These are phyloP conservation scores for Pythium apleroticum DNA, from an alignment of 352 stramenopile genomes.

Conservation along the genomic window DNA sequence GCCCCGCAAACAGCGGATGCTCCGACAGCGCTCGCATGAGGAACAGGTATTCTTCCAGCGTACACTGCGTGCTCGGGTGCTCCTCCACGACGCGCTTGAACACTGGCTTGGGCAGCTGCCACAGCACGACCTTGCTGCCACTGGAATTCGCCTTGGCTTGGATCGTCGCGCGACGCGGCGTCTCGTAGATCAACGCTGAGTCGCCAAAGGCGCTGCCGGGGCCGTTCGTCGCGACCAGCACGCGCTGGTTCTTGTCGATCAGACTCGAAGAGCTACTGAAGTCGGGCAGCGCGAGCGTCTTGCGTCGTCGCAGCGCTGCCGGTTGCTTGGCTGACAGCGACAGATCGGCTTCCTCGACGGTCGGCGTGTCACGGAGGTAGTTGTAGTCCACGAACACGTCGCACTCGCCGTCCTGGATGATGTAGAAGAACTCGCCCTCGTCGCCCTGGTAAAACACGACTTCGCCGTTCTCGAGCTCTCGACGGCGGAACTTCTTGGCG, in stretches of 20 bases:
- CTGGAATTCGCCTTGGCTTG: conserved; percentile 24
- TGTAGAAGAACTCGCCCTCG: conserved; percentile 77
- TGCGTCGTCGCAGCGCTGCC: conserved; percentile 51
- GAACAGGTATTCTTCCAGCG: conserved; percentile 76
- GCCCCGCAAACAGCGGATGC: conserved; percentile 71
- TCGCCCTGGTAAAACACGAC: conserved; percentile 86
- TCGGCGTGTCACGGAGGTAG: conserved; percentile 49
- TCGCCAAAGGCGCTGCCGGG: conserved; percentile 78
- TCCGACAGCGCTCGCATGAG: conserved; percentile 65
- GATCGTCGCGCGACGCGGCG: conserved; percentile 73
- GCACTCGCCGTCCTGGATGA: conserved; percentile 74
- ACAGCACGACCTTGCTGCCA: conserved; percentile 54
- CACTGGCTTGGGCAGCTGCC: conserved; percentile 67
- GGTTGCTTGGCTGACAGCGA: conserved; percentile 1
- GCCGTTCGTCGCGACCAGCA: conserved; percentile 80
- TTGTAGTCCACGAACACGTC: conserved; percentile 87
- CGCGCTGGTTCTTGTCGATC: conserved; percentile 60
- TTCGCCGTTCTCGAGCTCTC: conserved; percentile 52
- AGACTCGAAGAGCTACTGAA: conserved; percentile 65
- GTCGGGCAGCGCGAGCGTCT: conserved; percentile 68
- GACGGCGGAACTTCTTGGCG: conserved; percentile 58
- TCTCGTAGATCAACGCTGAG: conserved; percentile 85
- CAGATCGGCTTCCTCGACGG: conserved; percentile 22
- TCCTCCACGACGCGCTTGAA: conserved; percentile 61
- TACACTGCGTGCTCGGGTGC: conserved; percentile 73